Conservation (phyloP, 176 grass and related monocot species). For the Carex littledalei region DNA sequence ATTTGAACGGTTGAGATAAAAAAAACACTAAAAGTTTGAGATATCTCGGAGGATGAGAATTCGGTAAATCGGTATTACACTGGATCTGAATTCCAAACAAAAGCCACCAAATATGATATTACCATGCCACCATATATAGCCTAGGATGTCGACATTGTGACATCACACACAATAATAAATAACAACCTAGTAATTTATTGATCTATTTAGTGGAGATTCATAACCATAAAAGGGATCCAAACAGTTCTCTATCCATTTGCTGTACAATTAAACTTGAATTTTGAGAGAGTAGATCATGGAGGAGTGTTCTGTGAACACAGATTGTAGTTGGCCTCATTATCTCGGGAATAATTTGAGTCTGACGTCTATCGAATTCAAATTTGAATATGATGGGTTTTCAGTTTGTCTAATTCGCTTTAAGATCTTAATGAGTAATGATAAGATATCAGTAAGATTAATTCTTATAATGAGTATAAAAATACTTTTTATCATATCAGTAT, state of each 20-base stretch:
- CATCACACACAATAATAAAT: background rate
- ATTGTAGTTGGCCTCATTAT: background rate
- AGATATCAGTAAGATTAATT: too few relatives aligned
- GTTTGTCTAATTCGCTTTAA: too few relatives aligned
- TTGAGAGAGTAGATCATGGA: background rate
- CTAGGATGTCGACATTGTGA: slow-evolving; percentile 4
- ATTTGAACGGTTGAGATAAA: too few relatives aligned
- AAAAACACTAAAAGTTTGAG: too few relatives aligned
- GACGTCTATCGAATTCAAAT: too few relatives aligned
- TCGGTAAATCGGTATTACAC: too few relatives aligned
- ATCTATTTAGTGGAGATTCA: background rate
- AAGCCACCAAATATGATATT: background rate
- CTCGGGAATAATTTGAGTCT: background rate
- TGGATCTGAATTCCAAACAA: too few relatives aligned
- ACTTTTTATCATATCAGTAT: too few relatives aligned
- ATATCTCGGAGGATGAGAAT: too few relatives aligned
- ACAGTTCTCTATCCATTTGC: background rate
- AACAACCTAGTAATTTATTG: background rate
- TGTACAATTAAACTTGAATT: background rate
- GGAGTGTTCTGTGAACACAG: slow-evolving; percentile 7
- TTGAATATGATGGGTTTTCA: too few relatives aligned
- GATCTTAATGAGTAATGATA: too few relatives aligned
- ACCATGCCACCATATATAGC: background rate
- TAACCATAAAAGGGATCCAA: background rate
- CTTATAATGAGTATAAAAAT: too few relatives aligned